Evolutionary conservation across 192 early-diverging fungal genomes (phyloP).

Genomic region (Lobosporangium transversale): DNA sequence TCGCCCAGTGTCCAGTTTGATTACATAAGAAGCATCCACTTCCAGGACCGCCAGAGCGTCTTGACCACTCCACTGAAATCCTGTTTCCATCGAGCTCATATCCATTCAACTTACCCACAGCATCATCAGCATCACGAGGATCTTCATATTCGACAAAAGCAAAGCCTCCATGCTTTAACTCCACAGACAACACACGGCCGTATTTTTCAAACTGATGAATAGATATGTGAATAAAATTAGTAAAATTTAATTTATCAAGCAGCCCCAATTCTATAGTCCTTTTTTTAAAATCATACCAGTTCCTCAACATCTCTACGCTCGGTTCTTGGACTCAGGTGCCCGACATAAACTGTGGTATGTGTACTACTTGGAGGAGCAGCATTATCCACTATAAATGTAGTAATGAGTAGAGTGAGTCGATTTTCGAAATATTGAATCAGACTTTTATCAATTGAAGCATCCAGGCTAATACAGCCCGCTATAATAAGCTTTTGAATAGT

Average conservation of each 20-base stretch:
- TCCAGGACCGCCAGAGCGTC: constrained; percentile 59
- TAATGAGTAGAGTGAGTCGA: not conserved
- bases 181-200: constrained; percentile 59
- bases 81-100: constrained; percentile 61
- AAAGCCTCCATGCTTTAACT: constrained; percentile 63
- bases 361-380: constrained; percentile 29
- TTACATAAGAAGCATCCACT: constrained; percentile 65
- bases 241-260: no score
- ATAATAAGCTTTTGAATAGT: no score
- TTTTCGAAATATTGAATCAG: not conserved
- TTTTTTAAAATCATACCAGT: constrained; percentile 47
- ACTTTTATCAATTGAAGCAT: not conserved
- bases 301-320: constrained; percentile 64
- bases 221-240: no score
- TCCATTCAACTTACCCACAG: constrained; percentile 60
- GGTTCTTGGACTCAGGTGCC: constrained; percentile 58
- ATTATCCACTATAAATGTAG: not conserved
- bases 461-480: no score
- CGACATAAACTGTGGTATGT: constrained; percentile 59
- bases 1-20: constrained; percentile 62
- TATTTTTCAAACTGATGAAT: constrained; percentile 64
- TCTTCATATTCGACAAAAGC: constrained; percentile 67
- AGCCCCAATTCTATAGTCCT: no score
- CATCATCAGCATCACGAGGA: constrained; percentile 64
- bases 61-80: constrained; percentile 61